Conservation (phyloP, 805 yeast species). For the Lipomyces chichibuensis region DNA sequence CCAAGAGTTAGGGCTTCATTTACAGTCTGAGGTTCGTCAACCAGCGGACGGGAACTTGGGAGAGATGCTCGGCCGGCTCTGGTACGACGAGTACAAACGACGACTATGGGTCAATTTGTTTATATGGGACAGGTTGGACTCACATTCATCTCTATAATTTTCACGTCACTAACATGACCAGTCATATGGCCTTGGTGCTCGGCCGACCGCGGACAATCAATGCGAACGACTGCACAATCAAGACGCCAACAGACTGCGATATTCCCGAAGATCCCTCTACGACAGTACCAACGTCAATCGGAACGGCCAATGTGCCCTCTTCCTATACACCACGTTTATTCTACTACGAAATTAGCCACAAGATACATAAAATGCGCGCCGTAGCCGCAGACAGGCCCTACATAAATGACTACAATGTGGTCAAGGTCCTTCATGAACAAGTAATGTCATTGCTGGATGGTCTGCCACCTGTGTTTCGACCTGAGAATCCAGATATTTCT, state of each 20-base stretch:
- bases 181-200: slow-evolving; percentile 4
- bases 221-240: slow-evolving; percentile 6
- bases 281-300: slow-evolving; percentile 4
- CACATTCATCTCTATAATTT: background rate
- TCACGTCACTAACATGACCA: background rate
- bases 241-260: slow-evolving; percentile 6
- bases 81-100: slow-evolving; percentile 6
- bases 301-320: background rate
- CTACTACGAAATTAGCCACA: background rate
- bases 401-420: slow-evolving; percentile 3
- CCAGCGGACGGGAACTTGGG: slow-evolving; percentile 2
- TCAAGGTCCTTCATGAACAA: slow-evolving; percentile 2
- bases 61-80: slow-evolving; percentile 3
- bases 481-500: slow-evolving; percentile 1
- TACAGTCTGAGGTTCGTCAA: slow-evolving; percentile 4
- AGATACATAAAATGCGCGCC: slow-evolving; percentile 1
- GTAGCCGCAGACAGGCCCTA: slow-evolving; percentile 1
- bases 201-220: slow-evolving; percentile 4
- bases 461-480: slow-evolving; percentile 5
- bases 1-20: slow-evolving; percentile 4
- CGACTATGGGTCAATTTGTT: slow-evolving; percentile 2
- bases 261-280: slow-evolving; percentile 2
- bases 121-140: slow-evolving; percentile 5
- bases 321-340: slow-evolving; percentile 1
- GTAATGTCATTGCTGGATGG: slow-evolving; percentile 3